phyloP scores from a whole-genome alignment of 1,284 basidiomycete species.

The Ustilago nuda region DNA sequence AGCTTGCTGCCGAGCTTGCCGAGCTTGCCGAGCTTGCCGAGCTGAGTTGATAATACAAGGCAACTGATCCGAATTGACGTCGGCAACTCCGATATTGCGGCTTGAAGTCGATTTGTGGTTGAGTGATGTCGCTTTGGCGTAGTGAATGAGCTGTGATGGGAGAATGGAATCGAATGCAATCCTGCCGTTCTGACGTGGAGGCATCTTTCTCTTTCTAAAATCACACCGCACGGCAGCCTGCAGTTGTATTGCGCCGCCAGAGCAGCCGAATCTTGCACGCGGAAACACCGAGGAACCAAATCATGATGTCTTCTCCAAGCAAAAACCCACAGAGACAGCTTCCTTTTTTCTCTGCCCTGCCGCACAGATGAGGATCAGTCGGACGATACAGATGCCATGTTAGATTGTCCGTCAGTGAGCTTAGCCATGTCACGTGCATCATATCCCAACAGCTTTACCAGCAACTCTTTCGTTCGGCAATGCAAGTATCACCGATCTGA shows the following conservation, averaged over 20 bases:
- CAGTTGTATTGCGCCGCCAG: background rate
- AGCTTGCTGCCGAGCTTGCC: background rate
- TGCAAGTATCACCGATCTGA: background rate
- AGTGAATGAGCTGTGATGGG: background rate
- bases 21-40: background rate
- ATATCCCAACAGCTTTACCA: background rate
- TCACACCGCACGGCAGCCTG: background rate
- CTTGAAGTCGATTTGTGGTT: background rate
- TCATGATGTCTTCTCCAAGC: background rate
- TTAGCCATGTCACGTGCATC: too few relatives aligned
- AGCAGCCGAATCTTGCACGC: conserved; percentile 16
- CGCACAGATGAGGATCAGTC: too few relatives aligned
- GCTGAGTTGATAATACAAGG: background rate
- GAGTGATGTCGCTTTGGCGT: background rate
- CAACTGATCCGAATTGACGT: background rate
- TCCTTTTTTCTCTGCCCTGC: background rate
- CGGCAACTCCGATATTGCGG: background rate
- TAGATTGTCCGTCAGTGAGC: too few relatives aligned
- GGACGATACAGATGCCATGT: too few relatives aligned
- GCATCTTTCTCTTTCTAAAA: conserved; percentile 9
- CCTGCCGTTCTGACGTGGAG: conserved; percentile 24
- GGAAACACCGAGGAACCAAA: conserved; percentile 6
- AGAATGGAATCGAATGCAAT: conserved; percentile 1
- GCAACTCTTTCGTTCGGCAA: background rate
- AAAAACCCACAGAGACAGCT: conserved; percentile 10